Conservation (phyloP, 805 yeast genomes). For the Candida corydali region DNA sequence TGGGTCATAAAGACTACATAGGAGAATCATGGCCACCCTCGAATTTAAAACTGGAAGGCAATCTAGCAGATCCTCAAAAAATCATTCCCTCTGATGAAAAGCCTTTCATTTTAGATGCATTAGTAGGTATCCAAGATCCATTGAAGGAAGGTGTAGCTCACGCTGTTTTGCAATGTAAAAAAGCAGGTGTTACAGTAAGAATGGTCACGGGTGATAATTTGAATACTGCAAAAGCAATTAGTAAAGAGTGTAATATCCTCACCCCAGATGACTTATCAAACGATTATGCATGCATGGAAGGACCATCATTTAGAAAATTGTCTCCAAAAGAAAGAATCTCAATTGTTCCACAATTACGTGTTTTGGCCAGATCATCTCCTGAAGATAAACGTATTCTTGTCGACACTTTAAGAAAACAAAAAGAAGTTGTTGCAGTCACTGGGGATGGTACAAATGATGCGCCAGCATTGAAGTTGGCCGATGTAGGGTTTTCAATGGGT, state of each 20-base stretch:
- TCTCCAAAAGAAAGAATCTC: constrained; percentile 49
- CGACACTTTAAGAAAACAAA: constrained; percentile 67
- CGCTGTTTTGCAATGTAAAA: constrained; percentile 80
- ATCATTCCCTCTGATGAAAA: constrained; percentile 25
- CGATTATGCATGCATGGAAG: constrained; percentile 77
- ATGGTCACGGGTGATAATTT: constrained; percentile 99
- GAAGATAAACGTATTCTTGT: constrained; percentile 91
- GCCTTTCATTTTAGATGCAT: constrained; percentile 53
- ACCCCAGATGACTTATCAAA: constrained; percentile 47
- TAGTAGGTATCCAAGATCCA: constrained; percentile 96
- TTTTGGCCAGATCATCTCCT: constrained; percentile 92
- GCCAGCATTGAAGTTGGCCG: constrained; percentile 93
- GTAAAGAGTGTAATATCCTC: constrained; percentile 78
- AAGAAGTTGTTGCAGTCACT: constrained; percentile 97
- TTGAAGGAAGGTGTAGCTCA: constrained; percentile 84
- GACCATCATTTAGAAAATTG: constrained; percentile 79
- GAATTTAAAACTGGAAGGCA: constrained; percentile 26
- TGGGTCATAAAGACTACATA: constrained; percentile 72
- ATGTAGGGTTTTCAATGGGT: constrained; percentile 99
- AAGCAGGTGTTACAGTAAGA: constrained; percentile 90
- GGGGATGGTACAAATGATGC: constrained; percentile 99
- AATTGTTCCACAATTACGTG: constrained; percentile 72
- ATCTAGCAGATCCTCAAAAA: constrained; percentile 22
- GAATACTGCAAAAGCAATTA: constrained; percentile 87
- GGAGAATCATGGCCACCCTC: constrained; percentile 64